Percentiles rank a stretch among this genome's conserved stretches.
Conservation (phyloP, 2,329 filamentous ascomycete genomes). For the Aureobasidium sp. region DNA sequence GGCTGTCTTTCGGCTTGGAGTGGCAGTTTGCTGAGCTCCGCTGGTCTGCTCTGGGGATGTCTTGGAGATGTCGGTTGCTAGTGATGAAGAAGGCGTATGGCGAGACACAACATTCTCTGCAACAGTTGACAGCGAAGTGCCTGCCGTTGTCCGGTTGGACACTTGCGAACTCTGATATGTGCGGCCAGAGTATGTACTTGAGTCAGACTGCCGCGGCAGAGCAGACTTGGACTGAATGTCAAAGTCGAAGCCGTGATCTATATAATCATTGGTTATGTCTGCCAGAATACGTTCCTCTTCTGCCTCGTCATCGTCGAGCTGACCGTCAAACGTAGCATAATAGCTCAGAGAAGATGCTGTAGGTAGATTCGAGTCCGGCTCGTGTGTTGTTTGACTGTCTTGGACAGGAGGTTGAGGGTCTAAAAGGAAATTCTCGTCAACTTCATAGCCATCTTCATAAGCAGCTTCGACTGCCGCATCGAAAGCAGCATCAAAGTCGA, state of each 20-base stretch:
- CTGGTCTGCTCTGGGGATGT: conserved; percentile 2
- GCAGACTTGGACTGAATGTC: conserved; percentile 60
- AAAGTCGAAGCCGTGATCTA: conserved; percentile 69
- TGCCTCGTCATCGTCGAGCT: conserved; percentile 32
- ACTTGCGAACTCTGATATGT: conserved; percentile 72
- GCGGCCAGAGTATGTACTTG: conserved; percentile 67
- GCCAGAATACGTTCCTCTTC: conserved; percentile 57
- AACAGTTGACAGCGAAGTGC: conserved; percentile 64
- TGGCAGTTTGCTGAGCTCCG: not conserved
- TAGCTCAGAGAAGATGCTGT: not conserved
- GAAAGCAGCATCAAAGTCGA: conserved; percentile 87
- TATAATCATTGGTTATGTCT: conserved; percentile 78
- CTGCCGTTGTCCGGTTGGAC: conserved; percentile 63
- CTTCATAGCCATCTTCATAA: conserved; percentile 86
- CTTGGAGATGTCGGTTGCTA: conserved; percentile 3
- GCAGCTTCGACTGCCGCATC: conserved; percentile 95
- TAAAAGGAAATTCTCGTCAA: conserved; percentile 38
- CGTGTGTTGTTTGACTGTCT: not conserved
- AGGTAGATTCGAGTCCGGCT: not conserved
- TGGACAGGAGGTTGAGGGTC: not conserved
- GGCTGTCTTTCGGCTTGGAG: conserved; percentile 65
- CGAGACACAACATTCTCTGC: conserved; percentile 43
- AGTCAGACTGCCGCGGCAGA: conserved; percentile 71
- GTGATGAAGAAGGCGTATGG: conserved; percentile 6
- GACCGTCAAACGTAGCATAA: not conserved